These are phyloP conservation scores for Mortierella sp. DNA, from an alignment of 371 early-diverging fungal species.

Conservation along the genomic window DNA sequence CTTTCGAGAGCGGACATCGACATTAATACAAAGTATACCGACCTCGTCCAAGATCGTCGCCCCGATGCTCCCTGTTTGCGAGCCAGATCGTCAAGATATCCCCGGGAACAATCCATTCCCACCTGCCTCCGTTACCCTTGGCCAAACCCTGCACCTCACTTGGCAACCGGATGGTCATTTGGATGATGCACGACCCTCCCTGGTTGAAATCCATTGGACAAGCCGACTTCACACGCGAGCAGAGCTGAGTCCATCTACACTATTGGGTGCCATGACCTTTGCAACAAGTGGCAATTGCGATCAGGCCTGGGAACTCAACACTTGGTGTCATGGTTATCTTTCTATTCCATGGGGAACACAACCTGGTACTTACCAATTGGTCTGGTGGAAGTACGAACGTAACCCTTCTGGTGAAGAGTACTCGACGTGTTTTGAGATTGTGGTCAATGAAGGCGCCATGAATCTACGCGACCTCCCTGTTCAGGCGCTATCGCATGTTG, in stretches of 20 bases:
- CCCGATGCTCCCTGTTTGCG: constrained; percentile 42
- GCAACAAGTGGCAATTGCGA: constrained; percentile 40
- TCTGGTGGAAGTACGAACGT: constrained; percentile 59
- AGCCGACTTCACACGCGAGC: constrained; percentile 30
- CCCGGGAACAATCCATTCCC: constrained; percentile 49
- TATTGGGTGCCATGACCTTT: constrained; percentile 38
- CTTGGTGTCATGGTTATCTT: constrained; percentile 48
- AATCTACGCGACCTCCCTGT: constrained; percentile 3
- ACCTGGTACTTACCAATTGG: constrained; percentile 49
- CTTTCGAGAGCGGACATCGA: constrained; percentile 56
- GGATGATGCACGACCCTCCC: constrained; percentile 39
- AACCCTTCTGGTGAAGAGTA: constrained; percentile 54
- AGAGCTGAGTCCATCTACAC: constrained; percentile 28
- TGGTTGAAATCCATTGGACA: constrained; percentile 37
- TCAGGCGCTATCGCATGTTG: neutral
- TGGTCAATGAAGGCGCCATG: constrained; percentile 12
- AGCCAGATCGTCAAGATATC: constrained; percentile 45
- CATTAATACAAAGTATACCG: constrained; percentile 60
- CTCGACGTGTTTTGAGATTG: constrained; percentile 55
- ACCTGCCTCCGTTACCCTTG: constrained; percentile 27
- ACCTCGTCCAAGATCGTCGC: constrained; percentile 34
- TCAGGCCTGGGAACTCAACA: constrained; percentile 37
- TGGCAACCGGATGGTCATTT: constrained; percentile 56
- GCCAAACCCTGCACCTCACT: constrained; percentile 34
- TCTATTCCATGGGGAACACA: constrained; percentile 28